Conservation (phyloP, 2,329 filamentous ascomycete genomes). For the Alternaria gansuensis region DNA sequence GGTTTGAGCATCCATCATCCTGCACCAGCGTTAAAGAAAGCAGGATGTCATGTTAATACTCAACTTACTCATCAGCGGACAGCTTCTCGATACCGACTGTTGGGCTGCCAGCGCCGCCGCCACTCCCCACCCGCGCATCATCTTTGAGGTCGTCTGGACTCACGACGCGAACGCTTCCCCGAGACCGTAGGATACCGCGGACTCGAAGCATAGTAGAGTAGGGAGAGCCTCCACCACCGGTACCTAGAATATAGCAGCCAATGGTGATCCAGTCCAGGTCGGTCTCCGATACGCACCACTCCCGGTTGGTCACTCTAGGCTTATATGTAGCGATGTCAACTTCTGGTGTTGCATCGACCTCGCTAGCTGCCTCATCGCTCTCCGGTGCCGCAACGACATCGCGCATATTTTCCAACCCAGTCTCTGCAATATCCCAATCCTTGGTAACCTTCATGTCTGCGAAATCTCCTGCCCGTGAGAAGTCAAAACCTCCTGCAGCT, state of each 20-base stretch:
- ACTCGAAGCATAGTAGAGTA: conserved; percentile 57
- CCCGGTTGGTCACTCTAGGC: conserved; percentile 51
- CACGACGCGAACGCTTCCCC: conserved; percentile 54
- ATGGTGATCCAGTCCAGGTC: conserved; percentile 59
- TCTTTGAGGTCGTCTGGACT: conserved; percentile 57
- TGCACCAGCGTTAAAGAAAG: conserved; percentile 16
- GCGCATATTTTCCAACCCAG: conserved; percentile 11
- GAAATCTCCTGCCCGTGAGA: conserved; percentile 43
- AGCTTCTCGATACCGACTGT: conserved; percentile 57
- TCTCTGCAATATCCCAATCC: conserved; percentile 27
- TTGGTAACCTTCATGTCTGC: conserved; percentile 35
- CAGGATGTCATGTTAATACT: not conserved
- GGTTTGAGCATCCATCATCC: conserved; percentile 52
- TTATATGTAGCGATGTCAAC: conserved; percentile 51
- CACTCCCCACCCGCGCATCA: conserved; percentile 57
- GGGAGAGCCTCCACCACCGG: conserved; percentile 60
- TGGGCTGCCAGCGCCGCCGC: conserved; percentile 57
- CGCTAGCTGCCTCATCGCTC: conserved; percentile 24
- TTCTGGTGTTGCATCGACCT: conserved; percentile 30
- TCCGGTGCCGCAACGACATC: conserved; percentile 26
- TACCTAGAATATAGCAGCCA: conserved; percentile 61
- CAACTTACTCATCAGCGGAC: conserved; percentile 53
- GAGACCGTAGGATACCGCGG: conserved; percentile 52
- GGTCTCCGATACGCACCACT: conserved; percentile 58
- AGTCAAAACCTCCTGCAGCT: conserved; percentile 63